A percentile compares a stretch with the other conserved stretches of the same genome.
These are phyloP conservation scores for Phialemonium atrogriseum DNA, from an alignment of 2,329 filamentous ascomycete species.

Conservation along the genomic window DNA sequence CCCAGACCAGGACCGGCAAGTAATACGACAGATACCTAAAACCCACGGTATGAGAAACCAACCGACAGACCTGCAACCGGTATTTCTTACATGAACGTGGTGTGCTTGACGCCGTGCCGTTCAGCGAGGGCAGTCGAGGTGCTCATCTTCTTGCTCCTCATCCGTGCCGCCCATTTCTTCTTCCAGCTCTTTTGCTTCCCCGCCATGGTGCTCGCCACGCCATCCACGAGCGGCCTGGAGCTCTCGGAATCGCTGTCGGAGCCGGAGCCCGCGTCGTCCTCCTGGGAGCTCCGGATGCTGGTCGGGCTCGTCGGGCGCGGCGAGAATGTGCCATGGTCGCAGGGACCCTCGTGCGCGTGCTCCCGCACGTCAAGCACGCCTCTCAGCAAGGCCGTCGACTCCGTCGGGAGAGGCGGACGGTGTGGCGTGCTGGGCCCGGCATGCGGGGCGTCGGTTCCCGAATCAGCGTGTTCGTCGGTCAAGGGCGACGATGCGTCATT, in stretches of 20 bases:
- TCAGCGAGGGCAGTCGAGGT: conserved; percentile 65
- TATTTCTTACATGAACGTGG: conserved; percentile 58
- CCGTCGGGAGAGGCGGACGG: conserved; percentile 21
- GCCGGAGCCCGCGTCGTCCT: conserved; percentile 15
- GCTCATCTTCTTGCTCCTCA: conserved; percentile 59
- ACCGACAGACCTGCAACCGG: too few species aligned
- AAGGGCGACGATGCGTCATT: conserved; percentile 6
- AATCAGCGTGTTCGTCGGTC: conserved; percentile 9
- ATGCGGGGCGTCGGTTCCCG: conserved; percentile 7
- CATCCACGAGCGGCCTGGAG: conserved; percentile 27
- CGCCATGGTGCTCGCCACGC: conserved; percentile 26
- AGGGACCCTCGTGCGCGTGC: conserved; percentile 38
- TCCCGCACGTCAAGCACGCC: conserved; percentile 23
- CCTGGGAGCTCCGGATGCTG: conserved; percentile 20
- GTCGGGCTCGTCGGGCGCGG: conserved; percentile 49
- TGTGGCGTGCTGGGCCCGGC: conserved; percentile 15
- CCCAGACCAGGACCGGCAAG: conserved; percentile 84
- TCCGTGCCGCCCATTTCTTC: conserved; percentile 38
- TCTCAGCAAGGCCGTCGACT: conserved; percentile 43
- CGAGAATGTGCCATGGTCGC: conserved; percentile 71
- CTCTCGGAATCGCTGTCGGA: conserved; percentile 19
- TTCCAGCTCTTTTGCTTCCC: conserved; percentile 36
- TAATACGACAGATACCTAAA: conserved; percentile 88
- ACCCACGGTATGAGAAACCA: neutral
- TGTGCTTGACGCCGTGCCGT: conserved; percentile 65